These are phyloP conservation scores for Aquanectria penicillioides DNA, from an alignment of 2,329 filamentous ascomycete species.

Conservation along the genomic window DNA sequence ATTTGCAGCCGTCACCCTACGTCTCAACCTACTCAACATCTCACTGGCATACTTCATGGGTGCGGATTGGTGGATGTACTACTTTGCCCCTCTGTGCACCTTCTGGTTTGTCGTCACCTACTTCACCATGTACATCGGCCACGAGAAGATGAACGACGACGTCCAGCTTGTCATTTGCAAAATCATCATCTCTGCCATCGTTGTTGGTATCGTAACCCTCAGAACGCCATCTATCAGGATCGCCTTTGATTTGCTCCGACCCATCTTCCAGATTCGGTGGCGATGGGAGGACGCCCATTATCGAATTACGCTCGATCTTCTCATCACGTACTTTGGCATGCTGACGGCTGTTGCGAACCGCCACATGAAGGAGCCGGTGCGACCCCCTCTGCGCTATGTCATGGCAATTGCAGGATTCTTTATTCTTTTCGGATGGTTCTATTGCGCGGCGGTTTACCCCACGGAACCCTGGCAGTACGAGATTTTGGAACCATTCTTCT, in stretches of 20 bases:
- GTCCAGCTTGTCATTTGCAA: conserved; percentile 57
- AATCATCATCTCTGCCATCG: conserved; percentile 54
- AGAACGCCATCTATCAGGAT: conserved; percentile 31
- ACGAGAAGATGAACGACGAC: conserved; percentile 52
- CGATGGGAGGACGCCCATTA: conserved; percentile 59
- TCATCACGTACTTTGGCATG: conserved; percentile 67
- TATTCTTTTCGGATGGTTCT: background rate
- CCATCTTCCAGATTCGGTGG: conserved; percentile 58
- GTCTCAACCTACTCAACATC: conserved; percentile 65
- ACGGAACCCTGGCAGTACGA: conserved; percentile 51
- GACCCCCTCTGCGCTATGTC: conserved; percentile 30
- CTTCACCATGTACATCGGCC: conserved; percentile 57
- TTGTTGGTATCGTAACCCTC: conserved; percentile 44
- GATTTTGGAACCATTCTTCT: conserved; percentile 61
- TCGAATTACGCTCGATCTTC: conserved; percentile 61
- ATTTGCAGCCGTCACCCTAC: conserved; percentile 61
- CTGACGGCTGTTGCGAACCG: conserved; percentile 46
- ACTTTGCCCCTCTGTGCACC: conserved; percentile 66
- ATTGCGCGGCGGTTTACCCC: background rate
- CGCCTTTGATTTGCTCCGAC: conserved; percentile 43
- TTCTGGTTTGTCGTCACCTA: conserved; percentile 72
- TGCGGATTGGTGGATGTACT: conserved; percentile 62
- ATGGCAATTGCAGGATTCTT: conserved; percentile 47
- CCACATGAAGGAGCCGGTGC: conserved; percentile 27
- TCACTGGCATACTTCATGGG: conserved; percentile 65